A percentile compares a stretch with the other conserved stretches of the same genome.
phyloP scores from a whole-genome alignment of 2,329 filamentous ascomycete genomes.

The Podosphaera aphanis region DNA sequence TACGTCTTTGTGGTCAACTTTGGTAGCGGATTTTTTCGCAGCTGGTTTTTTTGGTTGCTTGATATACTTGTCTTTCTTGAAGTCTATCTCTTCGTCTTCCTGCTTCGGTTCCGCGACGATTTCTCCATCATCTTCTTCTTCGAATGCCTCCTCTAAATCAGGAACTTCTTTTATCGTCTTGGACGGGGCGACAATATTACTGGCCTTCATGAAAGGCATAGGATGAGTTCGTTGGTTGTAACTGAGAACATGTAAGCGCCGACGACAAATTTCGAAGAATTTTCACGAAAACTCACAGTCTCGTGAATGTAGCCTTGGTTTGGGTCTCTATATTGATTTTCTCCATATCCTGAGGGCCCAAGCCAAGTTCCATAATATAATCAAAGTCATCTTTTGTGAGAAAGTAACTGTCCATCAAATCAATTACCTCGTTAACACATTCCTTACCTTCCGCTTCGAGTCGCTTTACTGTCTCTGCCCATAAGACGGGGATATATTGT shows the following conservation, averaged over 20 bases:
- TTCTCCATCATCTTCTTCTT: constrained; percentile 56
- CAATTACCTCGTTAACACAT: constrained; percentile 58
- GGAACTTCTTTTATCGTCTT: constrained; percentile 53
- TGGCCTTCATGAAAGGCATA: constrained; percentile 88
- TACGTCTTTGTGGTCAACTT: constrained; percentile 14
- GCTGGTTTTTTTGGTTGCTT: constrained; percentile 48
- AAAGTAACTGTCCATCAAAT: constrained; percentile 93
- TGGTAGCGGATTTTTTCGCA: constrained; percentile 27
- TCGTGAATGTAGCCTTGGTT: constrained; percentile 74
- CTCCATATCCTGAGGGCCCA: constrained; percentile 62
- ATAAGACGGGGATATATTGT: constrained; percentile 75
- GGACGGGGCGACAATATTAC: constrained; percentile 47
- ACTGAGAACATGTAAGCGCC: constrained; percentile 21
- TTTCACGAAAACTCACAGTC: constrained; percentile 37
- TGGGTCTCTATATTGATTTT: constrained; percentile 57
- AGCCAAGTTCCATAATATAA: constrained; percentile 69
- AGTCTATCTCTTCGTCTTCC: constrained; percentile 44
- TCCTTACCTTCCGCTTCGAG: constrained; percentile 64
- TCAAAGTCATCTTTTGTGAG: constrained; percentile 90
- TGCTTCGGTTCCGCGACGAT: constrained; percentile 23
- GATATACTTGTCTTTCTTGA: constrained; percentile 92
- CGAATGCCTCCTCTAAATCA: constrained; percentile 86
- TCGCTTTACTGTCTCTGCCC: constrained; percentile 54
- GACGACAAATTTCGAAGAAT: not conserved
- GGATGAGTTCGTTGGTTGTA: constrained; percentile 77